A percentile compares a stretch with the other conserved stretches of the same genome.
These are phyloP conservation scores for Ambrosiella xylebori DNA, from an alignment of 2,329 filamentous ascomycete species.

Conservation along the genomic window DNA sequence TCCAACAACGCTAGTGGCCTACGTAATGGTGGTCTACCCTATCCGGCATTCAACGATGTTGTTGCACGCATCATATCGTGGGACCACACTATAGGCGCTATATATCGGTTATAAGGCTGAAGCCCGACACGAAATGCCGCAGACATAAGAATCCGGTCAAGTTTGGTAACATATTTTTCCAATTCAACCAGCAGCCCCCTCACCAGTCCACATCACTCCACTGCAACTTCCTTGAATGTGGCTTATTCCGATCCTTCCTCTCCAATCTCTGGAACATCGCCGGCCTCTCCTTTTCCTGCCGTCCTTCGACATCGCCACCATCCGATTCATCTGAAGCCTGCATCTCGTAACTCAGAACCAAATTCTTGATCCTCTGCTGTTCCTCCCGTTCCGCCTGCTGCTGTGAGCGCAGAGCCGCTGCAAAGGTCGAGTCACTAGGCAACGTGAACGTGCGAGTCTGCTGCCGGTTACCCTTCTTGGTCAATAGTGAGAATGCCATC, in stretches of 20 bases:
- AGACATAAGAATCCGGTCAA: no score
- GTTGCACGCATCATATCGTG: no score
- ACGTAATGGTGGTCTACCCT: no score
- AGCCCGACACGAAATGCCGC: no score
- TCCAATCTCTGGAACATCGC: conserved; percentile 32
- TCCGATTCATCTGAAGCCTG: conserved; percentile 66
- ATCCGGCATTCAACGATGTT: no score
- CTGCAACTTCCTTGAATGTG: conserved; percentile 78
- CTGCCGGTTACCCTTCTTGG: conserved; percentile 88
- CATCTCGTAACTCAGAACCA: conserved; percentile 92
- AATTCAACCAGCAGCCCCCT: not conserved
- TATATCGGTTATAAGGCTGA: no score
- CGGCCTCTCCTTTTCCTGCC: conserved; percentile 28
- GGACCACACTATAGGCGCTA: no score
- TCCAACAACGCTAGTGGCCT: no score
- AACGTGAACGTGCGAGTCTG: conserved; percentile 88
- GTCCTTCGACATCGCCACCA: conserved; percentile 24
- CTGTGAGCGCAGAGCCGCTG: conserved; percentile 87
- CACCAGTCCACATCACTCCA: conserved; percentile 98
- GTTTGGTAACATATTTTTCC: no score
- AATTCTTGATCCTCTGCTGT: conserved; percentile 93
- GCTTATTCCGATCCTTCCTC: conserved; percentile 50
- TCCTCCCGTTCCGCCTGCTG: conserved; percentile 91
- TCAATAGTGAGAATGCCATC: conserved; percentile 95
- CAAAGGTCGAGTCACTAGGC: conserved; percentile 81